These are phyloP conservation scores for Nematodospora anomalae DNA, from an alignment of 1,139 yeast species.

Conservation along the genomic window DNA sequence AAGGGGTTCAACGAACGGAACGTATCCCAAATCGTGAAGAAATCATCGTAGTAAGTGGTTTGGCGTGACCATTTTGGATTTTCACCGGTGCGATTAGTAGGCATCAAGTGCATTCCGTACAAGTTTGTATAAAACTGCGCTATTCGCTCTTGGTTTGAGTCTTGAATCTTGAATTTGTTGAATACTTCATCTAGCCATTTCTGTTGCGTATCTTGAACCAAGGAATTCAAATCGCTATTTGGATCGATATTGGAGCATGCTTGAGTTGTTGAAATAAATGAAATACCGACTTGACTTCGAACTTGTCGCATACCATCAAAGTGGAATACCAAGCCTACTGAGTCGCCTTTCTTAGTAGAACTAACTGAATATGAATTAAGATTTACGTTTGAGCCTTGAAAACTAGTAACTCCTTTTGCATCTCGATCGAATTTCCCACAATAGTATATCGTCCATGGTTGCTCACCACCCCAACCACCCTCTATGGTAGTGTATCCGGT, in stretches of 20 bases:
- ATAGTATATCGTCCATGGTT: constrained; percentile 29
- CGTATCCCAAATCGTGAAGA: constrained; percentile 43
- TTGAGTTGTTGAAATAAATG: constrained; percentile 29
- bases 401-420: constrained; percentile 18
- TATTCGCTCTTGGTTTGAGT: constrained; percentile 22
- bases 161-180: constrained; percentile 21
- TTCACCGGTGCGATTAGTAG: constrained; percentile 39
- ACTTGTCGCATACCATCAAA: constrained; percentile 17
- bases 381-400: constrained; percentile 11
- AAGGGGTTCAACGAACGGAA: constrained; percentile 37
- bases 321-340: constrained; percentile 23
- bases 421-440: constrained; percentile 27
- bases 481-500: constrained; percentile 25
- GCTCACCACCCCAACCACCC: constrained; percentile 36
- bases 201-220: constrained; percentile 21
- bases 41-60: constrained; percentile 37
- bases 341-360: constrained; percentile 15
- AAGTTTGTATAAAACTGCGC: constrained; percentile 29
- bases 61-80: constrained; percentile 24
- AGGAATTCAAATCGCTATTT: constrained; percentile 19
- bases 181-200: constrained; percentile 31
- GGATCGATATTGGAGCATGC: constrained; percentile 29
- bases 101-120: constrained; percentile 36
- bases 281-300: constrained; percentile 31
- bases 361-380: constrained; percentile 9